A percentile compares a stretch with the other conserved stretches of the same genome.
phyloP scores from a whole-genome alignment of 2,329 filamentous ascomycete genomes.

The Pestalotiopsis sp. region DNA sequence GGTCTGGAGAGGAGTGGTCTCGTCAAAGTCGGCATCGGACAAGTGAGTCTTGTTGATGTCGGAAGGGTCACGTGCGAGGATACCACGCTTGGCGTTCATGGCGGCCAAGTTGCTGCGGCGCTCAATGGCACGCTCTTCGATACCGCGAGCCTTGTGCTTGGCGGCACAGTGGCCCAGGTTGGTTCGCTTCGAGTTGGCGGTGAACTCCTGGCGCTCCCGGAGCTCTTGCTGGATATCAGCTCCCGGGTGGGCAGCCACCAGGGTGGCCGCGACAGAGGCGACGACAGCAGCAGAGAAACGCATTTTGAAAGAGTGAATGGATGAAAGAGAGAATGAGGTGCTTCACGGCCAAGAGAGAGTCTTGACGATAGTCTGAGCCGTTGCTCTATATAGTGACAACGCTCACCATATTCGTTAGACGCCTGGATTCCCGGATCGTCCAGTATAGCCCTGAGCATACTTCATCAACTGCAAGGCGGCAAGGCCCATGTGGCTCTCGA shows the following conservation, averaged over 20 bases:
- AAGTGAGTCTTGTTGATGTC: constrained; percentile 25
- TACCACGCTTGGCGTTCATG: constrained; percentile 7
- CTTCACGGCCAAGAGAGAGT: not conserved
- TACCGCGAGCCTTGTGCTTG: constrained; percentile 7
- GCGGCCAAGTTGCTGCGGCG: constrained; percentile 1
- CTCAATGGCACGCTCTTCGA: constrained; percentile 7
- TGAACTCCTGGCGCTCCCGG: constrained; percentile 5
- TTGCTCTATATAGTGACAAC: not conserved
- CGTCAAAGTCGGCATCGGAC: constrained; percentile 36
- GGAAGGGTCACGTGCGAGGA: constrained; percentile 32
- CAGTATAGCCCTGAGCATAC: not conserved
- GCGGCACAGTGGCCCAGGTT: constrained; percentile 9
- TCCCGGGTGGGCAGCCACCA: constrained; percentile 11
- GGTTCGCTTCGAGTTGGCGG: constrained; percentile 6
- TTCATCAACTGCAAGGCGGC: not conserved
- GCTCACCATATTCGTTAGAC: not conserved
- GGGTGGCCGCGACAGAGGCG: constrained; percentile 6
- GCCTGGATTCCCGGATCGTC: not conserved
- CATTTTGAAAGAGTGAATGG: not conserved
- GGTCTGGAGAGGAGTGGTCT: constrained; percentile 33
- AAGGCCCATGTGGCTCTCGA: not conserved
- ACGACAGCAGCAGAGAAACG: constrained; percentile 8
- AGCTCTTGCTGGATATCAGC: constrained; percentile 3
- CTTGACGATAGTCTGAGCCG: not conserved
- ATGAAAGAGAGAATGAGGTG: not conserved